These are phyloP conservation scores for Juglanconis oblonga DNA, from an alignment of 2,329 filamentous ascomycete species.

Conservation along the genomic window DNA sequence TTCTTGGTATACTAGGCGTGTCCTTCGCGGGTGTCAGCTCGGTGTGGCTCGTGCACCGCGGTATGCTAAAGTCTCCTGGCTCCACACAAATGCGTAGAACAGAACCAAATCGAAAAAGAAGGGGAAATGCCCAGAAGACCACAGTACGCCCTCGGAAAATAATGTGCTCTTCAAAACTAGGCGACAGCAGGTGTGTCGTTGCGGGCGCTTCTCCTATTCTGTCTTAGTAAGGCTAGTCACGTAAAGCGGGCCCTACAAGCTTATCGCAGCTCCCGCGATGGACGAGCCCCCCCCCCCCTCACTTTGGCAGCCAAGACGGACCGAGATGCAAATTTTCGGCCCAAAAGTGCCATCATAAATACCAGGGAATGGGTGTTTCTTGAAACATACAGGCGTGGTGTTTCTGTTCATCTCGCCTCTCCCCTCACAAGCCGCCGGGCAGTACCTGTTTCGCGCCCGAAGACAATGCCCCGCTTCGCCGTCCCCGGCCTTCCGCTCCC, in stretches of 20 bases:
- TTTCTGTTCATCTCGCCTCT: neutral
- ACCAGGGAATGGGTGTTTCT: too few relatives aligned
- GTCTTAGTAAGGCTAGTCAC: constrained; percentile 6
- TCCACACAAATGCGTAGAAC: too few relatives aligned
- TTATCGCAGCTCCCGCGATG: neutral
- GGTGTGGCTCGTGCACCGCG: too few relatives aligned
- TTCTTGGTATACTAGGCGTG: too few relatives aligned
- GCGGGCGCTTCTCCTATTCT: neutral
- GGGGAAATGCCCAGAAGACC: too few relatives aligned
- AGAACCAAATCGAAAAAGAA: too few relatives aligned
- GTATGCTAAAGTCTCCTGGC: too few relatives aligned
- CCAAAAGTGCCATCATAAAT: neutral
- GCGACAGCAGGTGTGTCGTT: neutral
- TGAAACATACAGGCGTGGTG: too few relatives aligned
- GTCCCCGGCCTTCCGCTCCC: constrained; percentile 25
- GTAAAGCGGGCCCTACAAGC: neutral
- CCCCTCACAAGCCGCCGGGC: neutral
- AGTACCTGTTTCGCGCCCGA: neutral
- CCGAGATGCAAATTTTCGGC: too few relatives aligned
- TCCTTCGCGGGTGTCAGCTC: too few relatives aligned
- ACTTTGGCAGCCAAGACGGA: neutral
- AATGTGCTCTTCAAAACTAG: neutral
- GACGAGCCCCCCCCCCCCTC: neutral
- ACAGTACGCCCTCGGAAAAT: too few relatives aligned
- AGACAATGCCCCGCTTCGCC: constrained; percentile 18